Evolutionary conservation across 257 asterid genomes (phyloP).

Genomic region (Fraxinus excelsior): DNA sequence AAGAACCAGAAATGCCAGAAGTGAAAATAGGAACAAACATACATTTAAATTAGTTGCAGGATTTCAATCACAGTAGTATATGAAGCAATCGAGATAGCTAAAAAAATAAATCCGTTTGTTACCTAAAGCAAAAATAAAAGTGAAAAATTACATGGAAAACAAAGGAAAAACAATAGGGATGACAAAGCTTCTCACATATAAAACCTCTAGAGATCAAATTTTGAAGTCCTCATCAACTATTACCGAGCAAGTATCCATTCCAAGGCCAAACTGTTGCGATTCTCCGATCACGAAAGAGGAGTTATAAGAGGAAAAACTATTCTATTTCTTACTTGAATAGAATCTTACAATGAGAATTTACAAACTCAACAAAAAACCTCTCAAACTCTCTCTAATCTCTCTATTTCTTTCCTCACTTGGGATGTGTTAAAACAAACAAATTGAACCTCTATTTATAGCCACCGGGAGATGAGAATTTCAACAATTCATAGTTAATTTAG

Average conservation of each 20-base stretch:
- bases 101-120: background rate
- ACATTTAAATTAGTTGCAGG: background rate
- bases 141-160: background rate
- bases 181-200: background rate
- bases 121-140: background rate
- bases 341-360: too few species aligned
- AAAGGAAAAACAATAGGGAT: constrained; percentile 1
- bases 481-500: too few species aligned
- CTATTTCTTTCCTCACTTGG: too few species aligned
- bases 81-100: constrained; percentile 10
- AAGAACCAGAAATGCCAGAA: constrained; percentile 95
- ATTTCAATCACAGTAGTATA: constrained; percentile 3
- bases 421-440: too few species aligned
- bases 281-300: too few species aligned
- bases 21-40: constrained; percentile 35
- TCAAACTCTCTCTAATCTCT: too few species aligned
- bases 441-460: too few species aligned
- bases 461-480: too few species aligned
- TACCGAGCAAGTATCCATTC: background rate
- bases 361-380: too few species aligned
- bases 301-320: too few species aligned
- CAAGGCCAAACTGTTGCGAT: too few species aligned
- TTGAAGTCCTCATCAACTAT: constrained; percentile 1
- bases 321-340: too few species aligned
- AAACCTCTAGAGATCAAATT: background rate